Percentiles rank a stretch among this genome's conserved stretches.
Evolutionary conservation across 225 moss, liverwort and hornwort species (phyloP).

Genomic region (Straminergon stramineum): DNA sequence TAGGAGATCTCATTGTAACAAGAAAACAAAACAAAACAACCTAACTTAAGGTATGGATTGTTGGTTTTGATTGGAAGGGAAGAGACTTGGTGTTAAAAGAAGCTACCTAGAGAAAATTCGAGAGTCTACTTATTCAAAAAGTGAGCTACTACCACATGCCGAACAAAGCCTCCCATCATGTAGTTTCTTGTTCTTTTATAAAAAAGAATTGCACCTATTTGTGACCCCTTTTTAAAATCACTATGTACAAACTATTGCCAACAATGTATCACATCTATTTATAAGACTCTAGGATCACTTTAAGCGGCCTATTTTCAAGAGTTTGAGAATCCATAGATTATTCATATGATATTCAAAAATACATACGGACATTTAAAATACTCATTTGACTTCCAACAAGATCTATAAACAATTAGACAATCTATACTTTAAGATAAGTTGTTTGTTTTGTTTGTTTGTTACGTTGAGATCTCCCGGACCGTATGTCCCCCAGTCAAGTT

Average conservation of each 20-base stretch:
- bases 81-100: accelerated
- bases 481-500: no score
- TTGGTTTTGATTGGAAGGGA: neutral
- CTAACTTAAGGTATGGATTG: no score
- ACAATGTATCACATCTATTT: neutral
- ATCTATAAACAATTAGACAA: neutral
- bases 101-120: accelerated
- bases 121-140: neutral
- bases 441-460: no score
- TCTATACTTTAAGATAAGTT: no score
- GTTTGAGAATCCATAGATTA: neutral
- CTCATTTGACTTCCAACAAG: neutral
- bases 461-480: no score
- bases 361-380: no score
- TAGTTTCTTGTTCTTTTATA: neutral
- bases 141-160: accelerated
- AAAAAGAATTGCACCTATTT: neutral
- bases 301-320: neutral
- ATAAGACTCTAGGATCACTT: neutral
- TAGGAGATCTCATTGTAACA: no score
- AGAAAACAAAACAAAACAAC: no score
- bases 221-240: neutral
- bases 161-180: accelerated
- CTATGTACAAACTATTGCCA: neutral
- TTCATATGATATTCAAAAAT: neutral